Evolutionary conservation across 2,329 filamentous ascomycete species (phyloP).

Genomic region (Dichotomopilus funicola): DNA sequence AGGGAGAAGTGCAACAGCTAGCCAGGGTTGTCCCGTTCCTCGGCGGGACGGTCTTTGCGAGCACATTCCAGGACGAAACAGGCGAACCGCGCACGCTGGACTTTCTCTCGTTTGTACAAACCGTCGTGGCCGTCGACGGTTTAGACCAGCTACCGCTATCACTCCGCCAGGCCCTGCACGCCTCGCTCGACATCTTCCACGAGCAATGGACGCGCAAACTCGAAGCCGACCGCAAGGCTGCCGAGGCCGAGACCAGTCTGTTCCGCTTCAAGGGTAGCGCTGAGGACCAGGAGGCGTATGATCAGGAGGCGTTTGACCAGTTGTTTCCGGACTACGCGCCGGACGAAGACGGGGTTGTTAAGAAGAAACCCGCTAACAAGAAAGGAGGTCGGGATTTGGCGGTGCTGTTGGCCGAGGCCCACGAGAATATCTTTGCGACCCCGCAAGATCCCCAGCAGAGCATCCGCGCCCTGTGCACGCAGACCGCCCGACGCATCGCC

Average conservation of each 20-base stretch:
- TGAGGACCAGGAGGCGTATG: constrained; percentile 68
- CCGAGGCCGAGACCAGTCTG: constrained; percentile 65
- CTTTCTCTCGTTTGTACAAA: constrained; percentile 44
- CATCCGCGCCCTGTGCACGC: constrained; percentile 40
- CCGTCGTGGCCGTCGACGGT: constrained; percentile 43
- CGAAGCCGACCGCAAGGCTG: constrained; percentile 66
- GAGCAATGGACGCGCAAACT: constrained; percentile 74
- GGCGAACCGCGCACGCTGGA: constrained; percentile 36
- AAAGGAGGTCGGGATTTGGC: constrained; percentile 49
- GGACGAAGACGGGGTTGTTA: constrained; percentile 32
- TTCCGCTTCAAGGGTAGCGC: constrained; percentile 77
- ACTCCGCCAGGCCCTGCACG: constrained; percentile 52
- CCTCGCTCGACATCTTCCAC: constrained; percentile 67
- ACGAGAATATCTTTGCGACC: constrained; percentile 47
- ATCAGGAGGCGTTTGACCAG: constrained; percentile 67
- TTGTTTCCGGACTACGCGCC: constrained; percentile 75
- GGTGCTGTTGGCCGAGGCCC: constrained; percentile 54
- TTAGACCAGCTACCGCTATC: constrained; percentile 33
- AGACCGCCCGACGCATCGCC: constrained; percentile 36
- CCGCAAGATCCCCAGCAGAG: constrained; percentile 35
- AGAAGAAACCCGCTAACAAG: constrained; percentile 27
- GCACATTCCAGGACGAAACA: constrained; percentile 22
- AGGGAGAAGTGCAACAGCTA: constrained; percentile 30
- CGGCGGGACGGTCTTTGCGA: constrained; percentile 35
- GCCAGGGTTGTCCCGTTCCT: constrained; percentile 49